A percentile compares a stretch with the other conserved stretches of the same genome.
phyloP scores from a whole-genome alignment of 2,329 filamentous ascomycete species.

The Mycosphaerella sp. region DNA sequence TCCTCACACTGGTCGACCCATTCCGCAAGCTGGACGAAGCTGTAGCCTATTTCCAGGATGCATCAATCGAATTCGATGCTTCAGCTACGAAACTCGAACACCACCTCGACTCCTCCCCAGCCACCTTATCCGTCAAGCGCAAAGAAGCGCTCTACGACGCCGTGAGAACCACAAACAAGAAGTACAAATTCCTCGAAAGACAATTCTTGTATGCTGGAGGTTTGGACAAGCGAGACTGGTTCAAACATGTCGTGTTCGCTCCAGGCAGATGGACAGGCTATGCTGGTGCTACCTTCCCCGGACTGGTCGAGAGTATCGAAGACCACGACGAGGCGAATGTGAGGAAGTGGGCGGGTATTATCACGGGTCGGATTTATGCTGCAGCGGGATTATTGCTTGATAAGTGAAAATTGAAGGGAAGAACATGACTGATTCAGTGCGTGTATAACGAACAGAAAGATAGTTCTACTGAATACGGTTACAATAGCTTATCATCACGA shows the following conservation, averaged over 20 bases:
- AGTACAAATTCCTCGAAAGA: slow-evolving; percentile 79
- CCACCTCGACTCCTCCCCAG: slow-evolving; percentile 32
- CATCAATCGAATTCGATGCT: slow-evolving; percentile 48
- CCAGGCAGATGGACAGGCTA: slow-evolving; percentile 91
- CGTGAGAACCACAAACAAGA: slow-evolving; percentile 62
- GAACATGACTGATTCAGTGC: no score
- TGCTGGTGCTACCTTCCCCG: slow-evolving; percentile 63
- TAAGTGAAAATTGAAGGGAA: no score
- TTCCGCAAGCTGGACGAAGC: slow-evolving; percentile 46
- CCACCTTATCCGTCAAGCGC: slow-evolving; percentile 41
- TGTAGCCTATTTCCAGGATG: slow-evolving; percentile 45
- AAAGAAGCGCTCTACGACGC: slow-evolving; percentile 42
- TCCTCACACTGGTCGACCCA: slow-evolving; percentile 22
- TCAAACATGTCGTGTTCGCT: slow-evolving; percentile 92
- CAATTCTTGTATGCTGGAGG: slow-evolving; percentile 70
- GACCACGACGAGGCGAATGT: slow-evolving; percentile 38
- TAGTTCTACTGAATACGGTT: no score
- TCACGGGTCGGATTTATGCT: slow-evolving; percentile 30
- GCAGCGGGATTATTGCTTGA: slow-evolving; percentile 16
- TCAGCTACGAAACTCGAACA: slow-evolving; percentile 36
- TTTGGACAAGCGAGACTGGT: slow-evolving; percentile 76
- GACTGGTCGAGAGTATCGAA: slow-evolving; percentile 57
- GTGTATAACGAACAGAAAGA: no score
- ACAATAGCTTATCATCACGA: no score
- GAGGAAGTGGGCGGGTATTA: slow-evolving; percentile 41